Percentiles rank a stretch among this genome's conserved stretches.
These are phyloP conservation scores for Phaeosphaeria sp. DNA, from an alignment of 2,329 filamentous ascomycete species.

Conservation along the genomic window DNA sequence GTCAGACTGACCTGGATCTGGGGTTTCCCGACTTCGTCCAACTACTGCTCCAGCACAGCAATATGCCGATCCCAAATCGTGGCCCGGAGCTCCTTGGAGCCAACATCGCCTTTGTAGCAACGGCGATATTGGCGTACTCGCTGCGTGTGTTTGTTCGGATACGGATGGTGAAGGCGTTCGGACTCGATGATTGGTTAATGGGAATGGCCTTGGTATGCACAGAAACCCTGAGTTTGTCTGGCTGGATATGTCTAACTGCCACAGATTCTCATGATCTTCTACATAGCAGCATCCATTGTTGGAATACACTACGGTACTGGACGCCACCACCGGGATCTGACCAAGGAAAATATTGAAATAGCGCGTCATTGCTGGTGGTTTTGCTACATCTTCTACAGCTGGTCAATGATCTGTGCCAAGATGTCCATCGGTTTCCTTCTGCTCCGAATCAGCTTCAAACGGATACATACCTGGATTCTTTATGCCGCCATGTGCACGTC, in stretches of 20 bases:
- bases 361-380: conserved; percentile 42
- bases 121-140: conserved; percentile 31
- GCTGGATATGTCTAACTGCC: conserved; percentile 3
- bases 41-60: conserved; percentile 10
- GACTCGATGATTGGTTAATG: conserved; percentile 46
- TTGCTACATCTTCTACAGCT: conserved; percentile 42
- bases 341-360: conserved; percentile 22
- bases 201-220: conserved; percentile 33
- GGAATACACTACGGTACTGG: conserved; percentile 42
- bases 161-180: conserved; percentile 44
- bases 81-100: conserved; percentile 42
- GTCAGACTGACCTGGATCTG: conserved; percentile 3
- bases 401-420: conserved; percentile 42
- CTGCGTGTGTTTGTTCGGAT: conserved; percentile 41
- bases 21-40: conserved; percentile 11
- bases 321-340: conserved; percentile 33
- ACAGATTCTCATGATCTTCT: conserved; percentile 33
- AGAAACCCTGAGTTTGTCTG: background rate
- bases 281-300: conserved; percentile 31
- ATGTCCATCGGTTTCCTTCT: conserved; percentile 43
- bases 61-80: conserved; percentile 40
- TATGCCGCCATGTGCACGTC: conserved; percentile 46
- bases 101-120: conserved; percentile 35
- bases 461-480: conserved; percentile 45
- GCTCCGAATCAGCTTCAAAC: conserved; percentile 38